phyloP scores from a whole-genome alignment of 2,329 filamentous ascomycete species.

The Neopestalotiopsis rosae region DNA sequence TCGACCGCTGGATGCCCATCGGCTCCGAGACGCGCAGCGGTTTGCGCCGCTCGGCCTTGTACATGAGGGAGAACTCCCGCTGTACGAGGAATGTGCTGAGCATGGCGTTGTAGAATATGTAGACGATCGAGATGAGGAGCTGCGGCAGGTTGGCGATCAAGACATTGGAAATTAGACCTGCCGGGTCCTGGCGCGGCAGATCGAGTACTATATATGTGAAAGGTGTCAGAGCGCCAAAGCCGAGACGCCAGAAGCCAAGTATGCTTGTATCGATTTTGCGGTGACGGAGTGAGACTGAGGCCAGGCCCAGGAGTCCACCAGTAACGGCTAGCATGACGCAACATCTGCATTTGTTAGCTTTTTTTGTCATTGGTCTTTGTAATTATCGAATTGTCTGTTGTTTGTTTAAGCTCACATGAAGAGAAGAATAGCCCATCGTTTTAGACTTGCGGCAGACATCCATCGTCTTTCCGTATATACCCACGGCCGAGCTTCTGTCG shows the following conservation, averaged over 20 bases:
- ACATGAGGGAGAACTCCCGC: constrained; percentile 51
- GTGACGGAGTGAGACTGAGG: constrained; percentile 22
- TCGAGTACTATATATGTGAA: constrained; percentile 33
- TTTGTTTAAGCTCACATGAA: constrained; percentile 7
- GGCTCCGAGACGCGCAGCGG: constrained; percentile 48
- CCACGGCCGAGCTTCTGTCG: constrained; percentile 18
- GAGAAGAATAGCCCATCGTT: constrained; percentile 22
- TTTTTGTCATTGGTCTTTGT: no score
- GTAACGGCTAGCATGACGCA: constrained; percentile 20
- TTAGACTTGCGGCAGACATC: constrained; percentile 21
- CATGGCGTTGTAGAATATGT: constrained; percentile 49
- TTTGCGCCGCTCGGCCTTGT: constrained; percentile 33
- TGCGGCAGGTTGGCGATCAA: constrained; percentile 54
- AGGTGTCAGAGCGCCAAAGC: constrained; percentile 34
- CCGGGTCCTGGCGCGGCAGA: constrained; percentile 32
- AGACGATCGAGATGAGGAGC: constrained; percentile 49
- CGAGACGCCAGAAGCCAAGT: constrained; percentile 31
- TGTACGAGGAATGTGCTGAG: constrained; percentile 51
- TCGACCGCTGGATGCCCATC: constrained; percentile 44
- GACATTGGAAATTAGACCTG: constrained; percentile 37
- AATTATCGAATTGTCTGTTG: no score
- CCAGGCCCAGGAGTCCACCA: constrained; percentile 19
- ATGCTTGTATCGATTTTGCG: constrained; percentile 26
- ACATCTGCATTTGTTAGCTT: constrained; percentile 18
- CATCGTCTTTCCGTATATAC: constrained; percentile 14